These are phyloP conservation scores for Cercospora sp. DNA, from an alignment of 2,329 filamentous ascomycete species.

Conservation along the genomic window DNA sequence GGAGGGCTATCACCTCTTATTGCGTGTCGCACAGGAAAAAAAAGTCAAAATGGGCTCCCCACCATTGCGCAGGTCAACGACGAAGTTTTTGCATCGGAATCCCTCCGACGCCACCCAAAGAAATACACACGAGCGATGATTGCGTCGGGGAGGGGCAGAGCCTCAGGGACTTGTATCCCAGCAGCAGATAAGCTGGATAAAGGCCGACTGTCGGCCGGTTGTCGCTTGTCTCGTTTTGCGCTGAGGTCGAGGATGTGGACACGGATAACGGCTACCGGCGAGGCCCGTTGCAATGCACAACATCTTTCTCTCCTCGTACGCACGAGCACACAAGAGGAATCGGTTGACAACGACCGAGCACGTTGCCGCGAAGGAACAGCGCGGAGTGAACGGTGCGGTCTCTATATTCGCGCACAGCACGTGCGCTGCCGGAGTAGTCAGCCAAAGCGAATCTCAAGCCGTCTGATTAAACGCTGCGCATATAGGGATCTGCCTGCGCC, in stretches of 20 bases:
- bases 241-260: background rate
- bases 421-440: background rate
- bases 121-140: background rate
- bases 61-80: constrained; percentile 7
- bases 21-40: constrained; percentile 5
- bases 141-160: constrained; percentile 5
- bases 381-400: background rate
- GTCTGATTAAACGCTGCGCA: constrained; percentile 9
- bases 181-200: background rate
- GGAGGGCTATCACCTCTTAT: background rate
- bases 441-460: background rate
- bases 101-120: constrained; percentile 2
- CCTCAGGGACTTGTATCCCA: constrained; percentile 2
- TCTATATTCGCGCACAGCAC: background rate
- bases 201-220: background rate
- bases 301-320: background rate
- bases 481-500: constrained; percentile 15
- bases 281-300: constrained; percentile 1
- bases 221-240: background rate
- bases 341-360: background rate
- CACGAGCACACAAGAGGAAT: background rate
- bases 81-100: constrained; percentile 3
- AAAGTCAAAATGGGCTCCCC: constrained; percentile 12
- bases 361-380: background rate
- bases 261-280: background rate